phyloP scores from a whole-genome alignment of 805 yeast genomes.

The Candida koratica region DNA sequence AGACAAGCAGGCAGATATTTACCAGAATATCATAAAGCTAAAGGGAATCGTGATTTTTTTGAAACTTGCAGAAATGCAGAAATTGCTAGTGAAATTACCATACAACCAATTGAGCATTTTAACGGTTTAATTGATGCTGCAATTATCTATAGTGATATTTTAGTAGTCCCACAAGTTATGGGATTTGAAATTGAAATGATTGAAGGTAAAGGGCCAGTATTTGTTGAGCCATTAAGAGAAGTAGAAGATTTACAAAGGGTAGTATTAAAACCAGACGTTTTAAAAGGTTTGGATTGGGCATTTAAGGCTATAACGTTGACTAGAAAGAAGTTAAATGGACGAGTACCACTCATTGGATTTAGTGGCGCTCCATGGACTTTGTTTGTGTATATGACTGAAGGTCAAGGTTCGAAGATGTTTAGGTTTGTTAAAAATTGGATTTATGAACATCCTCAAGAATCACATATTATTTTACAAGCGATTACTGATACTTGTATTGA shows the following conservation, averaged over 20 bases:
- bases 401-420: conserved; percentile 91
- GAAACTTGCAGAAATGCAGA: conserved; percentile 95
- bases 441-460: conserved; percentile 68
- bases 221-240: conserved; percentile 78
- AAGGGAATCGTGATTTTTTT: conserved; percentile 82
- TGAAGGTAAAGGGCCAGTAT: conserved; percentile 92
- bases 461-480: conserved; percentile 68
- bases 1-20: conserved; percentile 95
- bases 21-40: conserved; percentile 88
- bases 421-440: conserved; percentile 92
- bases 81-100: conserved; percentile 87
- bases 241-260: conserved; percentile 63
- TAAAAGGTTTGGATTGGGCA: conserved; percentile 86
- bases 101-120: conserved; percentile 90
- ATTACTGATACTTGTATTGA: conserved; percentile 87
- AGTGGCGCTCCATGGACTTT: conserved; percentile 99
- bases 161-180: conserved; percentile 97
- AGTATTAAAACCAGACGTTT: conserved; percentile 63
- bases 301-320: conserved; percentile 89
- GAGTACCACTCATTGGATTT: conserved; percentile 92
- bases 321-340: conserved; percentile 78
- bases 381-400: conserved; percentile 95
- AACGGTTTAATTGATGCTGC: conserved; percentile 94
- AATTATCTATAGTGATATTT: conserved; percentile 89
- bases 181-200: conserved; percentile 93